Base-by-base conservation (phyloP, 768 basidiomycete genomes). In the Collybiopsis luxurians region DNA sequence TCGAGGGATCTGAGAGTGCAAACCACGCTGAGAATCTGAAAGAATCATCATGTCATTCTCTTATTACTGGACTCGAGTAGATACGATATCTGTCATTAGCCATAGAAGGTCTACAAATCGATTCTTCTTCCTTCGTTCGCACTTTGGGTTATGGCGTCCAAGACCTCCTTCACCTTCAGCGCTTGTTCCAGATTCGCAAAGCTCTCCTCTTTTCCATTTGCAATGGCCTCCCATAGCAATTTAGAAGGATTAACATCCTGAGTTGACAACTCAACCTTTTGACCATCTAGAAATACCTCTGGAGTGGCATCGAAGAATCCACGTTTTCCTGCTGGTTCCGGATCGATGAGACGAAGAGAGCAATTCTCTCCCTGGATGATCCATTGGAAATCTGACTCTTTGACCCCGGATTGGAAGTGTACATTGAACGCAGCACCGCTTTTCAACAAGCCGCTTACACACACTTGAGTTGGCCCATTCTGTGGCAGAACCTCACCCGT, bases 111-210 rank as follows among this genome's bases (percentile, higher is more conserved):
- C 24, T 10, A 48, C 10, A 54, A 9, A 30, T 44, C 24, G 23
- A 55, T 48, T 44, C 39, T 49, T 27, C 36, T 60, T 17, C 67
- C 67, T 17, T 67, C 64, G 24, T 56, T 53, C 45, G 59, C 62
- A 57, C 69, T 68, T 28, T 43, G 23, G 30, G 40, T 21, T 42
- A 71, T 67, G 17, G 64, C 68, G 45, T 67, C 60, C 21, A 72
- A 27, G 7, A 70, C 39, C 47, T 39, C 56, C 38, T 63, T 57
- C 43, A 63, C 24, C 46, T 50, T 59, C 28, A 71, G 65, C 11
- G 69, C 68, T 40, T 70, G 68, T 15, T 69, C 71, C 3, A 70
- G n/a, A 1, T 65, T 69, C 28, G 68, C 46, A 61, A 69, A 69
- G 2, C 47, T 31, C 2, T 65, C 65, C 2, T 56, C 55, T 12